Percentiles rank a stretch among this genome's conserved stretches.
phyloP scores from a whole-genome alignment of 768 basidiomycete genomes.

The Chlorophyllum brunneum region DNA sequence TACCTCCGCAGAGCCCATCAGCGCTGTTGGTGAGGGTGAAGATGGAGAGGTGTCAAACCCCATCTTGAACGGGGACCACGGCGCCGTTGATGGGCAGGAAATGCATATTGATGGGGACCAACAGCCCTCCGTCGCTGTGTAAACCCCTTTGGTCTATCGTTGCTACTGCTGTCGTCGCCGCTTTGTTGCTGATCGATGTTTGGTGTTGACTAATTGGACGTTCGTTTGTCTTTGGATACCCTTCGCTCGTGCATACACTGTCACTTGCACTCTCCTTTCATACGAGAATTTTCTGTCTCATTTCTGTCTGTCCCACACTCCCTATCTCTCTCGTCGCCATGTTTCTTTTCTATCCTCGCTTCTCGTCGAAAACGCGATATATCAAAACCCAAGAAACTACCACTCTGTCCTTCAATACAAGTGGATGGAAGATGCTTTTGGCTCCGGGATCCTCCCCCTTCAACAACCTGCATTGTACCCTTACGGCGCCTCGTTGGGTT shows the following conservation, averaged over 20 bases:
- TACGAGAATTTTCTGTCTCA: neutral
- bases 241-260: slow-evolving; percentile 20
- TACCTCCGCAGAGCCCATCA: slow-evolving; percentile 29
- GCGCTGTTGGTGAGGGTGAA: slow-evolving; percentile 33
- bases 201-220: slow-evolving; percentile 15
- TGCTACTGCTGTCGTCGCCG: slow-evolving; percentile 12
- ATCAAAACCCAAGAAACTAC: slow-evolving; percentile 27
- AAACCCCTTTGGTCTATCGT: slow-evolving; percentile 7
- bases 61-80: slow-evolving; percentile 25
- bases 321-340: slow-evolving; percentile 17
- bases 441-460: slow-evolving; percentile 32
- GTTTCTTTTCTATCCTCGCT: slow-evolving; percentile 18
- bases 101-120: slow-evolving; percentile 43
- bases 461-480: slow-evolving; percentile 12
- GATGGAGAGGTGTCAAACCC: slow-evolving; percentile 28
- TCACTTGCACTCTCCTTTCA: slow-evolving; percentile 15
- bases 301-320: slow-evolving; percentile 15
- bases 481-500: slow-evolving; percentile 10
- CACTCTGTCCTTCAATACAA: slow-evolving; percentile 20
- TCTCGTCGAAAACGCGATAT: slow-evolving; percentile 25
- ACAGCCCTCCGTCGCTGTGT: slow-evolving; percentile 21
- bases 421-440: slow-evolving; percentile 44
- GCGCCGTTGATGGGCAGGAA: slow-evolving; percentile 27
- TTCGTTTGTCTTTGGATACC: slow-evolving; percentile 26
- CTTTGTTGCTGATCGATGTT: slow-evolving; percentile 10